Evolutionary conservation across 495 filamentous ascomycete genomes (phyloP), one percentile per base, ranked within the genome.

Genomic region (Staphylotrichum longicolle): DNA sequence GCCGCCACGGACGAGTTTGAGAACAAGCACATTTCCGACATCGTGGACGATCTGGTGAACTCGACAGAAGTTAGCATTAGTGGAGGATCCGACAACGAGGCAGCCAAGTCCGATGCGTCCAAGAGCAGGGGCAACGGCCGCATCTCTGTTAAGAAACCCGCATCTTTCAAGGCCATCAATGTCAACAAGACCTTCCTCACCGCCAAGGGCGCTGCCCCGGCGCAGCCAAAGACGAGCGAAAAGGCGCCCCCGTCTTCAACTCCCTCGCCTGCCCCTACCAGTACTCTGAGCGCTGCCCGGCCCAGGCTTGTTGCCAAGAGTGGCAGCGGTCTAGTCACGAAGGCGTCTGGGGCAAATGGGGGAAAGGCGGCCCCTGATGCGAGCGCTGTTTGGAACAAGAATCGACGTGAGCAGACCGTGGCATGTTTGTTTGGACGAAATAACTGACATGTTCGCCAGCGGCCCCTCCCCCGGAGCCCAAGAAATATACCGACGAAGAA

Each of bases 401-500:
- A 99, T 70, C 83, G 90, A 81, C 91, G 93, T 97, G 52, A 67
- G 72, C 45, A 53, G 42, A 37, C 51, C 56, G 50, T 7, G 3
- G 39, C 20, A 32, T 39, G 30, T 5, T 1, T 30, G 46, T 40
- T 46, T 55, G 14, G 60, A 40, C 11, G 45, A 7, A 7, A 46
- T 54, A 20, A 46, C 60, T 61, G 60, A 70, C 57, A 20, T 30
- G 15, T 51, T 40, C 6, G 3, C 27, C 54, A 93, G 90, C 91
- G 63, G 85, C 86, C 15, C 85, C 89, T 57, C 87, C 89, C 33
- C 85, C 90, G 7, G 85, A 92, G 45, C 85, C 88, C 20, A 98
- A 96, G 75, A 91, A 96, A 61, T 87, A 97, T 65, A 98, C 94
- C 1, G 94, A 99, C 66, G 94, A 99, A 73, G 95, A 99, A 61